Evolutionary conservation across 345 rosid species (phyloP).

Genomic region (Corchorus capsularis): DNA sequence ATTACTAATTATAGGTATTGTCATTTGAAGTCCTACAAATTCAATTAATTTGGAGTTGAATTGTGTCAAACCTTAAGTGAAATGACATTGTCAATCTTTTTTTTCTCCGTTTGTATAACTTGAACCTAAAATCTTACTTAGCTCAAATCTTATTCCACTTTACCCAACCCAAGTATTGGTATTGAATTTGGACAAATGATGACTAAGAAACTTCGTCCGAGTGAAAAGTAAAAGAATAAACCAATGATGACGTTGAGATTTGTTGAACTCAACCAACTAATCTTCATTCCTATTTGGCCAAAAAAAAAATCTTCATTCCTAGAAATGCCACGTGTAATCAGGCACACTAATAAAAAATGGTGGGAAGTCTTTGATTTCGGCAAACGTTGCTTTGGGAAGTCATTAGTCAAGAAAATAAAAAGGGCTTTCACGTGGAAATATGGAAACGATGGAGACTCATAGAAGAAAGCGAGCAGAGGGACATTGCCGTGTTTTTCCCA

Average conservation of each 20-base stretch:
- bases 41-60: too few relatives aligned
- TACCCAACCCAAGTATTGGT: too few relatives aligned
- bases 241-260: not conserved
- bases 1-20: too few relatives aligned
- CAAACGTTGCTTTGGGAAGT: not conserved
- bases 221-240: not conserved
- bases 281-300: too few relatives aligned
- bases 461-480: not conserved
- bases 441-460: slow-evolving; percentile 12
- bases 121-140: too few relatives aligned
- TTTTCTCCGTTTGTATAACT: too few relatives aligned
- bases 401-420: not conserved
- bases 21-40: too few relatives aligned
- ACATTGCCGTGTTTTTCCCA: not conserved
- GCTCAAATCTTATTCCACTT: too few relatives aligned
- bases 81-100: too few relatives aligned
- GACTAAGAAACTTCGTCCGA: not conserved
- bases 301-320: too few relatives aligned
- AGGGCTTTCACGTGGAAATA: not conserved
- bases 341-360: not conserved
- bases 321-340: not conserved
- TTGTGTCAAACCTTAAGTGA: too few relatives aligned
- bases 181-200: not conserved
- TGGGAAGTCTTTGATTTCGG: not conserved
- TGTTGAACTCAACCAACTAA: not conserved